Conservation (phyloP, 805 yeast genomes). For the Blastobotrys robertii region DNA sequence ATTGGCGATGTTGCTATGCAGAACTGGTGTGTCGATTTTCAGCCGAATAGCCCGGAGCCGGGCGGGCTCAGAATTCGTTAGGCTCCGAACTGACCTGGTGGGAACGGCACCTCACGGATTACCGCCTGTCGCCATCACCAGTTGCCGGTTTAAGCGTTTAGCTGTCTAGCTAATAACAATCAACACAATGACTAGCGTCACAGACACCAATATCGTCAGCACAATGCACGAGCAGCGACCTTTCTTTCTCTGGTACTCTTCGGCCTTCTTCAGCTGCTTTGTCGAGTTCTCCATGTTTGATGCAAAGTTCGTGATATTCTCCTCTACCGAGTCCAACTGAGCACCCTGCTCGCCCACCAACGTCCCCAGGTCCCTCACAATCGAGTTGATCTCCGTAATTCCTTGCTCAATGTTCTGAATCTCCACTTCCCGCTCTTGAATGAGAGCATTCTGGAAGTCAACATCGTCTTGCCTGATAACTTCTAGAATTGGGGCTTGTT, state of each 20-base stretch:
- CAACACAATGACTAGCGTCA: slow-evolving; percentile 43
- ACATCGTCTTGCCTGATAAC: slow-evolving; percentile 24
- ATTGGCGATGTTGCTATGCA: too few species aligned
- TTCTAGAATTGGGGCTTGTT: slow-evolving; percentile 37
- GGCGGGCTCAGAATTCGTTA: too few species aligned
- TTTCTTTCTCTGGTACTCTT: slow-evolving; percentile 58
- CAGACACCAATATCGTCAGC: slow-evolving; percentile 48
- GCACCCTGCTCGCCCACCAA: slow-evolving; percentile 79
- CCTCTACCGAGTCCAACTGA: slow-evolving; percentile 76
- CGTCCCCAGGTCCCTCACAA: slow-evolving; percentile 70
- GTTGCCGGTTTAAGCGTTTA: too few species aligned
- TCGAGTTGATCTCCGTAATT: slow-evolving; percentile 74
- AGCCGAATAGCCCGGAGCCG: too few species aligned
- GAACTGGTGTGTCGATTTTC: too few species aligned
- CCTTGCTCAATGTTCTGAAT: slow-evolving; percentile 66
- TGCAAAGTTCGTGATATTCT: slow-evolving; percentile 55
- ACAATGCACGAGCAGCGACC: slow-evolving; percentile 68
- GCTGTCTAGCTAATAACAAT: slow-evolving; percentile 5
- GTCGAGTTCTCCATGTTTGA: slow-evolving; percentile 61
- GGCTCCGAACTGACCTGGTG: too few species aligned
- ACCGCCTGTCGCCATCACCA: too few species aligned
- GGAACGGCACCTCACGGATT: too few species aligned
- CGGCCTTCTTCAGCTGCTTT: slow-evolving; percentile 61
- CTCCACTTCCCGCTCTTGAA: slow-evolving; percentile 66
- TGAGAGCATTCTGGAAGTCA: slow-evolving; percentile 25